Percentiles rank a stretch among this genome's conserved stretches.
phyloP scores from a whole-genome alignment of 1,284 basidiomycete genomes.

The Abortiporus biennis region DNA sequence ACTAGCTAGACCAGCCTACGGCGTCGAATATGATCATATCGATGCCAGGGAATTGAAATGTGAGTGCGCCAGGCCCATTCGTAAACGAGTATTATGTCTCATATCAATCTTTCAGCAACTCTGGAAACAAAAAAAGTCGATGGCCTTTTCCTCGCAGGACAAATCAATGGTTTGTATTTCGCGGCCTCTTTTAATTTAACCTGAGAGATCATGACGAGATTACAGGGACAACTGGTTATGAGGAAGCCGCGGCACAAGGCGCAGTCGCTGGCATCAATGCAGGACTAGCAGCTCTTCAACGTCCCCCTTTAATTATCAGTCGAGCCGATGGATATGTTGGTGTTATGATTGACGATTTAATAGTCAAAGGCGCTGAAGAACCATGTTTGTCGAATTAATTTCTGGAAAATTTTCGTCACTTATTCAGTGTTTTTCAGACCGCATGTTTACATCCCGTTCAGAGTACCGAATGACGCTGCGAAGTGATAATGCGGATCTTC shows the following conservation, averaged over 20 bases:
- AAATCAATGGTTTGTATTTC: constrained; percentile 64
- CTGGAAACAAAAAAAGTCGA: constrained; percentile 81
- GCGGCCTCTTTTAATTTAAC: not conserved
- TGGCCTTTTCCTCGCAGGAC: constrained; percentile 83
- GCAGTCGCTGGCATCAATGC: constrained; percentile 84
- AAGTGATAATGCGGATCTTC: constrained; percentile 82
- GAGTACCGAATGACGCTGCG: constrained; percentile 86
- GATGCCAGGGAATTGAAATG: constrained; percentile 77
- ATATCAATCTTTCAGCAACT: constrained; percentile 43
- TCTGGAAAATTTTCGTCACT: constrained; percentile 1
- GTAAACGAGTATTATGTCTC: constrained; percentile 2
- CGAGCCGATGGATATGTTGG: constrained; percentile 83
- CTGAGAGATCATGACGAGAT: constrained; percentile 3
- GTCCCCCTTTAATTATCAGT: constrained; percentile 58
- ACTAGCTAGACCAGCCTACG: constrained; percentile 82
- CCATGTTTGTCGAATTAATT: constrained; percentile 55
- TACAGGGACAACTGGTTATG: constrained; percentile 82
- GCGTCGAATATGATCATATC: constrained; percentile 91
- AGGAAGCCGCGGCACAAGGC: constrained; percentile 88
- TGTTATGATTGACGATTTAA: constrained; percentile 88
- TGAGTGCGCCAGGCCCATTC: too few relatives aligned
- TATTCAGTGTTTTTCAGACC: constrained; percentile 43
- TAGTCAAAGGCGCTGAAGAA: constrained; percentile 83
- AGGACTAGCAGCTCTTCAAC: constrained; percentile 57
- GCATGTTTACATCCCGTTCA: constrained; percentile 89